Base-by-base conservation (phyloP, 805 yeast genomes). In the Yamadazyma olivae region DNA sequence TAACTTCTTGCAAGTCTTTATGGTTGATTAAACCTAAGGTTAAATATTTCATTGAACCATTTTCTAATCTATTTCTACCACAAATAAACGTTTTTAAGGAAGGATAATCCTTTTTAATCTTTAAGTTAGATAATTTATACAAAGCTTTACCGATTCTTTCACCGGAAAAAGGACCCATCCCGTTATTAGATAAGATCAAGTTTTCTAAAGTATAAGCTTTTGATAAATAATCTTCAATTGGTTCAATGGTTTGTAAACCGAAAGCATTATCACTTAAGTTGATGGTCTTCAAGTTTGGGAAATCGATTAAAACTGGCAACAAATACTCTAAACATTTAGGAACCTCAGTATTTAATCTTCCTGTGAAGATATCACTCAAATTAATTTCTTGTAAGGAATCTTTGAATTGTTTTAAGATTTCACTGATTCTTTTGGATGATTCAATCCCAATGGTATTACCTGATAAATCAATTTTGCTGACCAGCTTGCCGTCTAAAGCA, bases 121-220 rank as follows among this genome's bases (percentile, higher is more conserved):
- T 89, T 39, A 80, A 81, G 34, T 58, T 59, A 15, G 93, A 79
- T 45, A 91, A 73, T 48, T 75, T 72, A 64, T 70, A 86, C 31
- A 93, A 74, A 3, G 96, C 86, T 50, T 79, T 79, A 41, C 97
- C 99, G 43, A 93, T 85, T 57, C 95, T 77, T 39, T 91, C 83
- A 51, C 99, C 99, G 1, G 98, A 95, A 57, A 84, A 84, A 17
- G 99, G 99, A 23, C 99, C 99, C 79, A 93, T 83, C 38, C 99
- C 99, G 59, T 93, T 93, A 64, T 93, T 93, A 31, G 96, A 83
- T 44, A 93, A 70, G 47, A 87, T 81, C 59, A 93, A 74, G 57
- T 93, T 96, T 61, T 86, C 83, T 38, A 93, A 65, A 17, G 95
- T 79, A 13, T 77, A 74, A 23, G 91, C 95, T 49, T 81, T 71